These are phyloP conservation scores for Chrysoporthe deuterocubensis DNA, from an alignment of 2,329 filamentous ascomycete species.

Conservation along the genomic window DNA sequence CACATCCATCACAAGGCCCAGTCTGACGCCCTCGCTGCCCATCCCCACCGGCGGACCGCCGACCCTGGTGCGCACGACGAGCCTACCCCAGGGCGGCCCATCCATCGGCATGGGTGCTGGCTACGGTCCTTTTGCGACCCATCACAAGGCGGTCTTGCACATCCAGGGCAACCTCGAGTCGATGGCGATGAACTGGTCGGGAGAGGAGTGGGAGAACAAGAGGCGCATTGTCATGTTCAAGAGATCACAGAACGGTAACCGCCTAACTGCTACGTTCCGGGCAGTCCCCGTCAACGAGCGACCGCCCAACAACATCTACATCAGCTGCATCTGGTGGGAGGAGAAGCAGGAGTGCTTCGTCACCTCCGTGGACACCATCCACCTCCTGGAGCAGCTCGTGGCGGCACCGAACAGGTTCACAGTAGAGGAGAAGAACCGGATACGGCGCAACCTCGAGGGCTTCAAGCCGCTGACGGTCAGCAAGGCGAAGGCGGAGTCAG, in stretches of 20 bases:
- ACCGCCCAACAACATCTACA: slow-evolving; percentile 83
- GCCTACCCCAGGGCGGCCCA: slow-evolving; percentile 47
- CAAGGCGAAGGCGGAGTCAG: slow-evolving; percentile 88
- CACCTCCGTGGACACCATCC: slow-evolving; percentile 96
- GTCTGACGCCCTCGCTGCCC: slow-evolving; percentile 54
- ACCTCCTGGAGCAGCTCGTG: slow-evolving; percentile 89
- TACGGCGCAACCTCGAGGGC: slow-evolving; percentile 91
- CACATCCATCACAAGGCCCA: slow-evolving; percentile 49
- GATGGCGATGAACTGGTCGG: slow-evolving; percentile 84
- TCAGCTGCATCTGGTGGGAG: slow-evolving; percentile 97
- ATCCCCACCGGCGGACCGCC: slow-evolving; percentile 45
- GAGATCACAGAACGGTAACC: slow-evolving; percentile 79
- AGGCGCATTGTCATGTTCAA: slow-evolving; percentile 88
- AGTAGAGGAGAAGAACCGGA: slow-evolving; percentile 98
- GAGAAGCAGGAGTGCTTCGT: slow-evolving; percentile 91
- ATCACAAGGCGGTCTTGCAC: slow-evolving; percentile 76
- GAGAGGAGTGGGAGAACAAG: slow-evolving; percentile 78
- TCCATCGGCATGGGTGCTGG: slow-evolving; percentile 42
- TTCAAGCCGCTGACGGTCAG: slow-evolving; percentile 93
- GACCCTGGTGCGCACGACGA: slow-evolving; percentile 61
- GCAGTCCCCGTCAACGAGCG: slow-evolving; percentile 79
- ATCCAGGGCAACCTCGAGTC: slow-evolving; percentile 82
- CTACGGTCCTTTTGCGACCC: slow-evolving; percentile 77
- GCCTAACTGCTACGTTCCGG: slow-evolving; percentile 79
- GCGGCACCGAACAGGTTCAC: slow-evolving; percentile 77